These are phyloP conservation scores for Microdochium paspali DNA, from an alignment of 2,329 filamentous ascomycete species.

Conservation along the genomic window DNA sequence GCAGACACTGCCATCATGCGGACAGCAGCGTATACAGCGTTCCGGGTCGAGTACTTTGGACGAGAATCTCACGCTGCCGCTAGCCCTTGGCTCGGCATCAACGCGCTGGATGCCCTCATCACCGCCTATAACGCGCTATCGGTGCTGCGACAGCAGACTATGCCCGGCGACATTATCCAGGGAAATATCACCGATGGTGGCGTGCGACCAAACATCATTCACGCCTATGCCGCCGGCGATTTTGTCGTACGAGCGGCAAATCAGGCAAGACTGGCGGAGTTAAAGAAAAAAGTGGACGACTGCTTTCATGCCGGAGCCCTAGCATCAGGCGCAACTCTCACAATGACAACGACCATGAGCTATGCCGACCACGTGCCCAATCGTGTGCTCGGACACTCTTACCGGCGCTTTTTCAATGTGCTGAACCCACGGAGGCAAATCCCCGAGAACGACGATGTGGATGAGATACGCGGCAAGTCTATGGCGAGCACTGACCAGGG, in stretches of 20 bases:
- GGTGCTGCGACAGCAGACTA: constrained; percentile 45
- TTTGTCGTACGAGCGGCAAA: constrained; percentile 20
- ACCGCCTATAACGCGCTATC: constrained; percentile 37
- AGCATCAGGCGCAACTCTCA: constrained; percentile 39
- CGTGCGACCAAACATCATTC: constrained; percentile 45
- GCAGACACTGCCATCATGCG: constrained; percentile 36
- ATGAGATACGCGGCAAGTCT: constrained; percentile 29
- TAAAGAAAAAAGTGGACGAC: constrained; percentile 29
- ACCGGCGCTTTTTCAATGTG: constrained; percentile 33
- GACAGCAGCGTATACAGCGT: constrained; percentile 38
- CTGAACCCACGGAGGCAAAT: constrained; percentile 24
- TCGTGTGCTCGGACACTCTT: constrained; percentile 32
- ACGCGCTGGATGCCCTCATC: constrained; percentile 48
- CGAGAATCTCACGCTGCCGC: constrained; percentile 46
- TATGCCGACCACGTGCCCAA: constrained; percentile 50
- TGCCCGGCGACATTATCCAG: constrained; percentile 38
- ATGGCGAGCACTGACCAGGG: constrained; percentile 51
- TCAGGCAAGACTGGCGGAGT: constrained; percentile 26
- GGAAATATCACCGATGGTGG: constrained; percentile 44
- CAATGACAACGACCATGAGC: constrained; percentile 28
- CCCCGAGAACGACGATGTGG: constrained; percentile 25
- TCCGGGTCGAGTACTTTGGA: constrained; percentile 43
- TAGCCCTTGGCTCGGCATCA: constrained; percentile 49
- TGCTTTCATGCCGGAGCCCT: constrained; percentile 37
- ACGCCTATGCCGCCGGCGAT: constrained; percentile 28